Base-by-base conservation (phyloP, 1,284 basidiomycete species). In the Ustilago shanxiensis region DNA sequence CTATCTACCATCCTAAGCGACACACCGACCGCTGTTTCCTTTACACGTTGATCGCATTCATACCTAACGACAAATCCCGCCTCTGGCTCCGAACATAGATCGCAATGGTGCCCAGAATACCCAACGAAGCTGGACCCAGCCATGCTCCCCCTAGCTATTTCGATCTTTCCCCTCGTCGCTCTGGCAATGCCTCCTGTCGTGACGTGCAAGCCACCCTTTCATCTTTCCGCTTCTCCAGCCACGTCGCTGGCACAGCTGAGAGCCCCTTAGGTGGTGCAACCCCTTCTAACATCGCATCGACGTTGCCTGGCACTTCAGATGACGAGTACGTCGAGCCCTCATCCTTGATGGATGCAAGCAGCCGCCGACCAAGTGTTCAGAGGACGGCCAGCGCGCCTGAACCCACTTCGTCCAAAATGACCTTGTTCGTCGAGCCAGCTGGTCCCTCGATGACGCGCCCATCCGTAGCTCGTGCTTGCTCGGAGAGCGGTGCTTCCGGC, bases 341-440 rank as follows among this genome's bases (percentile, higher is more conserved):
- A 8, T 60, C 51, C 31, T 51, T 53, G 37, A 39, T 49, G 55
- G 60, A 66, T n/a, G 24, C 53, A 9, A 45, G 33, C 55, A 71
- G 65, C 56, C 75, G 60, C 18, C 51, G 75, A 61, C 75, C 71
- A 16, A 73, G 71, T 22, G 75, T 77, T 1, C 70, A 73, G 54
- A 64, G 75, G 45, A 65, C 71, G 8, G 63, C 75, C 3, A 73
- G 70, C 31, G 71, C 67, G 11, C 75, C 75, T 2, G 71, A 77
- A 31, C 55, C 75, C 0, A 56, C 63, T 11, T 61, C 63, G 10
- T 66, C 70, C 35, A 66, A 58, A 26, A 18, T 60, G 2, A 39
- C 65, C 4, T 39, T 77, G 33, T 72, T 72, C 14, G 69, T 77
- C 22, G 66, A 68, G 24, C 24, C 69, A 7, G 7, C 37, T 3